These are phyloP conservation scores for Zelonia costaricensis DNA, from an alignment of 208 protist genomes.

Conservation along the genomic window DNA sequence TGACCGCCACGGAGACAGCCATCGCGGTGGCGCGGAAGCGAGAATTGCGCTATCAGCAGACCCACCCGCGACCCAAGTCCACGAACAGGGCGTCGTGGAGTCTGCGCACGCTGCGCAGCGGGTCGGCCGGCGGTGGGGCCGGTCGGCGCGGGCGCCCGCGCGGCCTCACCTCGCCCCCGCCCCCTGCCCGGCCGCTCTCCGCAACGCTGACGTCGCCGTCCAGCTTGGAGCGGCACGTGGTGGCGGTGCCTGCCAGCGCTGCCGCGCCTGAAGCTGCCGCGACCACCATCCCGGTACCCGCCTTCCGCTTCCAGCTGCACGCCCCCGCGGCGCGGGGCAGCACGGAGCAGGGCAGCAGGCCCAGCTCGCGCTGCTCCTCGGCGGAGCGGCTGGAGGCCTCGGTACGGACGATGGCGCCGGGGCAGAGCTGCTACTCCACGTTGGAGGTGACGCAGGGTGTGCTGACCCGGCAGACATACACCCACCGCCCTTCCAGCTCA, in stretches of 20 bases:
- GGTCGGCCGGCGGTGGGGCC: too few relatives aligned
- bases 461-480: conserved; percentile 12
- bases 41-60: background rate
- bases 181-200: too few relatives aligned
- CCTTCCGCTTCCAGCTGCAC: too few relatives aligned
- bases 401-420: background rate
- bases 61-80: background rate
- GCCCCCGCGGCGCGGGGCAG: too few relatives aligned
- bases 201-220: too few relatives aligned
- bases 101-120: background rate
- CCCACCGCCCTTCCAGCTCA: background rate
- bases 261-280: too few relatives aligned
- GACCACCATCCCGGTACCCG: too few relatives aligned
- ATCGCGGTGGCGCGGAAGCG: conserved; percentile 7
- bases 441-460: conserved; percentile 13
- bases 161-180: too few relatives aligned
- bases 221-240: too few relatives aligned
- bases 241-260: too few relatives aligned
- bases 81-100: background rate
- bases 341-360: background rate
- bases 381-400: background rate
- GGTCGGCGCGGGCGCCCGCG: too few relatives aligned
- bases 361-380: background rate
- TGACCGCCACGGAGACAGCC: conserved; percentile 4
- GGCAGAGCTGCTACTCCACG: conserved; percentile 7